phyloP scores from a whole-genome alignment of 208 protist species.

The Borovskyia barvae region DNA sequence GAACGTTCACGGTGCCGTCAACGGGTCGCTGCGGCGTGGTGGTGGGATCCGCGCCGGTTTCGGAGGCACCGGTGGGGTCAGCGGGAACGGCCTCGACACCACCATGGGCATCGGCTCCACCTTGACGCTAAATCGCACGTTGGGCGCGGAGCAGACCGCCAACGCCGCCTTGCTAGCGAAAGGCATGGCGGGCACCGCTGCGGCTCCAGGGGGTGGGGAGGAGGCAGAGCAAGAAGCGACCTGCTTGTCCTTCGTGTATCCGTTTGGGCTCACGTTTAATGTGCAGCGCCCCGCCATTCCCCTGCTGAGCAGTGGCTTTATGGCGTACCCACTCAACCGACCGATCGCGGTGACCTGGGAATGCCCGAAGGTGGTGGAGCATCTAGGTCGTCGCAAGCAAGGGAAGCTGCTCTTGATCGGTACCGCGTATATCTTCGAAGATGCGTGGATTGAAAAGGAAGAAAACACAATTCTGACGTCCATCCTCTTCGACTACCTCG shows the following conservation, averaged over 20 bases:
- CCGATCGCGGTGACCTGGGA: slow-evolving; percentile 89
- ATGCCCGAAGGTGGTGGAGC: slow-evolving; percentile 58
- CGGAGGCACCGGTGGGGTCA: neutral
- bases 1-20: slow-evolving; percentile 48
- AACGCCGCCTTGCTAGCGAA: slow-evolving; percentile 16
- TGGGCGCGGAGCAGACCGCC: slow-evolving; percentile 28
- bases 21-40: neutral
- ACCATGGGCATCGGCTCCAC: slow-evolving; percentile 29
- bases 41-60: slow-evolving; percentile 2
- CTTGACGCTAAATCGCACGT: slow-evolving; percentile 59
- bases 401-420: slow-evolving; percentile 92
- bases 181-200: neutral
- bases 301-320: slow-evolving; percentile 93
- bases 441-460: slow-evolving; percentile 93
- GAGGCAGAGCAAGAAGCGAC: slow-evolving; percentile 43
- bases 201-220: slow-evolving; percentile 3
- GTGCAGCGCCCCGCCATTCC: slow-evolving; percentile 93
- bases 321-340: slow-evolving; percentile 95
- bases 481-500: slow-evolving; percentile 87
- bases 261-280: slow-evolving; percentile 94
- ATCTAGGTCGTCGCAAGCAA: slow-evolving; percentile 73
- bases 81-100: slow-evolving; percentile 10
- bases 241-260: slow-evolving; percentile 92
- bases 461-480: slow-evolving; percentile 90
- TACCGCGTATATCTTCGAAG: slow-evolving; percentile 89